A percentile compares a stretch with the other conserved stretches of the same genome.
Conservation (phyloP, 305 asterid species). For the Fraxinus angustifolia region DNA sequence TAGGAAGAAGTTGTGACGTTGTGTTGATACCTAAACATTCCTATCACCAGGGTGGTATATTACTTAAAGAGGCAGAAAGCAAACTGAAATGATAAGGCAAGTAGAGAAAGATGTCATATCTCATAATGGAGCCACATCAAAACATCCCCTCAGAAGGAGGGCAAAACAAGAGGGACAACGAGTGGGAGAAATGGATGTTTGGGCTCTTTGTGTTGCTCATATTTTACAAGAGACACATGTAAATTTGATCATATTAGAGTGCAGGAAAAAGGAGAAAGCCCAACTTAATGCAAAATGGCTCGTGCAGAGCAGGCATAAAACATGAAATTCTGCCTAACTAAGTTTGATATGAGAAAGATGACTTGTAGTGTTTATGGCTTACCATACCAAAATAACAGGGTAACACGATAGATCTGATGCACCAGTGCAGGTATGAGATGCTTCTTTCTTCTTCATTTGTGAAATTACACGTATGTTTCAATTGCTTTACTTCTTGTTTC, state of each 20-base stretch:
- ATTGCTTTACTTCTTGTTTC: not conserved
- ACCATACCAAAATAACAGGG: not conserved
- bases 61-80: not conserved
- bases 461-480: too few relatives aligned
- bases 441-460: not conserved
- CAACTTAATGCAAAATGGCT: not conserved
- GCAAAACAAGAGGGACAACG: not conserved
- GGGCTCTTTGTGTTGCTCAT: conserved; percentile 12
- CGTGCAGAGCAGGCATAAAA: not conserved
- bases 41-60: not conserved
- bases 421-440: not conserved
- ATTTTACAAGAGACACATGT: conserved; percentile 13
- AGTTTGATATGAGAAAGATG: not conserved
- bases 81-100: too few relatives aligned
- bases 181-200: not conserved
- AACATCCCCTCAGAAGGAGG: not conserved
- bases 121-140: not conserved
- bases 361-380: not conserved
- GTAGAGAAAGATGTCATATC: not conserved
- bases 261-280: not conserved
- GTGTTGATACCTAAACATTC: not conserved
- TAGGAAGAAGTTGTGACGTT: not conserved
- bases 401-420: not conserved
- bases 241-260: not conserved
- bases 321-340: not conserved